Evolutionary conservation across 495 filamentous ascomycete species (phyloP), one percentile per base, ranked within the genome.

Genomic region (Jackrogersella minutella): DNA sequence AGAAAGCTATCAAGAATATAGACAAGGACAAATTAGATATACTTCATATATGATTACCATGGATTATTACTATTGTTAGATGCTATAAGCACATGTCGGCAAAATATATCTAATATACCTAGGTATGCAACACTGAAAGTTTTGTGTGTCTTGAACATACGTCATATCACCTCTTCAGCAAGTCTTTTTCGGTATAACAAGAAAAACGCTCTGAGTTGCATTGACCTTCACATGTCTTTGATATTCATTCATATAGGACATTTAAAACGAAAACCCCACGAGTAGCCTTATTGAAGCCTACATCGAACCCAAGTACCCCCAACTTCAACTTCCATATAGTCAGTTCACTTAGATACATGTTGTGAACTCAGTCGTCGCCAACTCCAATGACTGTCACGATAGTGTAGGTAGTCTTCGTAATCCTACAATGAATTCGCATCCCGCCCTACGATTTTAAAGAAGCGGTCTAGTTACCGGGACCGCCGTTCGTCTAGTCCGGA

Each of bases 161-260:
- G 65, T 68, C 65, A 68, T 55, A 47, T 68, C 52, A n/a, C 6
- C 63, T 49, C 50, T 36, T 55, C 19, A 28, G 24, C 21, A 19
- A 36, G 37, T 8, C 36, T 36, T 43, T 39, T 9, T 30, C 21
- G 26, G 26, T 30, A 30, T 30, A 30, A 30, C 7, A 30, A 30
- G 36, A 41, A 64, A 51, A 55, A 10, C 34, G 5, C 37, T 24
- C 34, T 36, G 26, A 52, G 31, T 51, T 44, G 26, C 57, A 57
- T 39, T 31, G 8, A 43, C 14, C 11, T 53, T 63, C 54, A 63
- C 65, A 68, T 63, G 58, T 40, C 30, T 53, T 34, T 14, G 43
- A 22, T 47, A 24, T 11, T 24, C 5, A 44, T 10, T n/a, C n/a
- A n/a, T n/a, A n/a, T n/a, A n/a, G n/a, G n/a, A n/a, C n/a, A n/a